phyloP scores from a whole-genome alignment of 805 yeast genomes.

The Hanseniaspora nectarophila region DNA sequence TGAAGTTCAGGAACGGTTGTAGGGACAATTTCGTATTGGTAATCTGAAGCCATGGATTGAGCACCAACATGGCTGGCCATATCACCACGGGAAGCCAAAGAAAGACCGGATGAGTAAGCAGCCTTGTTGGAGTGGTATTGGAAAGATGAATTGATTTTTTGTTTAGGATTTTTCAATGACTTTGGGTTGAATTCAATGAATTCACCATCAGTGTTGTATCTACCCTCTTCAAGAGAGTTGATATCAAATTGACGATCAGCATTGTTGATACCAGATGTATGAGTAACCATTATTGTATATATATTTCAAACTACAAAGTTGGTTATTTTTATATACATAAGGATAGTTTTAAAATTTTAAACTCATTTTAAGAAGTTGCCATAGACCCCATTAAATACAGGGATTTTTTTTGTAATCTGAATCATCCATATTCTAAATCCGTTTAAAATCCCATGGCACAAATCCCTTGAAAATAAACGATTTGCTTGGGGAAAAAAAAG shows the following conservation, averaged over 20 bases:
- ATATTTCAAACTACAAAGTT: not conserved
- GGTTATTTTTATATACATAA: too few relatives aligned
- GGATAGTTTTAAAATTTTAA: too few relatives aligned
- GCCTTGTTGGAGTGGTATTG: constrained; percentile 12
- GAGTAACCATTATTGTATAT: not conserved
- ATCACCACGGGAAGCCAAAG: not conserved
- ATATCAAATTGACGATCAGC: not conserved
- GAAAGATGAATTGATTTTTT: constrained; percentile 11
- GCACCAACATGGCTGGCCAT: not conserved
- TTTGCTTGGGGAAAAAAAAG: too few relatives aligned
- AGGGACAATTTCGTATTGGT: constrained; percentile 10
- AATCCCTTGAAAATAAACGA: too few relatives aligned
- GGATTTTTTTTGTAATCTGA: too few relatives aligned
- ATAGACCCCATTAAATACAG: too few relatives aligned
- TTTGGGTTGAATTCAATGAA: too few relatives aligned
- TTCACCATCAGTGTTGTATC: not conserved
- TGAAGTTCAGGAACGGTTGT: constrained; percentile 1
- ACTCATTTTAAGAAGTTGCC: too few relatives aligned
- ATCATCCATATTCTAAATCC: too few relatives aligned
- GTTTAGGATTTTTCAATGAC: not conserved
- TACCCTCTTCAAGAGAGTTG: constrained; percentile 10
- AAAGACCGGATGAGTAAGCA: constrained; percentile 5
- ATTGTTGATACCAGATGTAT: not conserved
- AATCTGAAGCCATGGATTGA: not conserved
- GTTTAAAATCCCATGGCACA: too few relatives aligned